phyloP scores from a whole-genome alignment of 2,329 filamentous ascomycete genomes.

The Fusarium pilosicola region DNA sequence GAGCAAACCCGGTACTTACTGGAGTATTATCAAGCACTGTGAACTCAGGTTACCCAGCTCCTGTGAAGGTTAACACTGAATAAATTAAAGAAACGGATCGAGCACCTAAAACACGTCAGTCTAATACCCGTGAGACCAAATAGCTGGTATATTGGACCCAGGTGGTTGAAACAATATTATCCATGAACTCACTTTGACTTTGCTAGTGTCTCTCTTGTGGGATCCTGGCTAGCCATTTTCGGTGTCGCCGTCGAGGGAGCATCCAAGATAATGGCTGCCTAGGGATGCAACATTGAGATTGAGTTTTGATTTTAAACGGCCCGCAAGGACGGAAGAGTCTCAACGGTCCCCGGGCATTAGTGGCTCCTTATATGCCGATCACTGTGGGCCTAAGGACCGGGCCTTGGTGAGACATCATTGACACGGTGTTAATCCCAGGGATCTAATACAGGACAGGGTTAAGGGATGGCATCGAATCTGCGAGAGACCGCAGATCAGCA shows the following conservation, averaged over 20 bases:
- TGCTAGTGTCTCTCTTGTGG: not conserved
- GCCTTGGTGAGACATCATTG: not conserved
- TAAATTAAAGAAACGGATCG: not conserved
- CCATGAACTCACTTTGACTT: not conserved
- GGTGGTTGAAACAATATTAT: not conserved
- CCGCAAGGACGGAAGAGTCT: not conserved
- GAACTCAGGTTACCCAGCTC: not conserved
- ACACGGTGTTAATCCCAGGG: not conserved
- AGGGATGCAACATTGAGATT: slow-evolving; percentile 3
- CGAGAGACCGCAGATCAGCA: not conserved
- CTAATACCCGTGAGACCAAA: not conserved
- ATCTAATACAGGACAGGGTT: not conserved
- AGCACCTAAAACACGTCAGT: not conserved
- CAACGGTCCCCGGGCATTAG: not conserved
- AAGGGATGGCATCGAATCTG: not conserved
- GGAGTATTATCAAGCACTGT: not conserved
- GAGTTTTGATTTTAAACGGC: not conserved
- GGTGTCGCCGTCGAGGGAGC: not conserved
- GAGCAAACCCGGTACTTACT: not conserved
- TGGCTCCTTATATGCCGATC: not conserved
- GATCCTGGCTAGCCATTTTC: not conserved
- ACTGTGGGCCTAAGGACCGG: not conserved
- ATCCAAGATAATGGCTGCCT: not conserved
- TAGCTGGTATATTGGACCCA: not conserved
- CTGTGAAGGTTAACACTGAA: not conserved